These are phyloP conservation scores for Paracorniculantispora psalliotae DNA, from an alignment of 2,329 filamentous ascomycete genomes.

Conservation along the genomic window DNA sequence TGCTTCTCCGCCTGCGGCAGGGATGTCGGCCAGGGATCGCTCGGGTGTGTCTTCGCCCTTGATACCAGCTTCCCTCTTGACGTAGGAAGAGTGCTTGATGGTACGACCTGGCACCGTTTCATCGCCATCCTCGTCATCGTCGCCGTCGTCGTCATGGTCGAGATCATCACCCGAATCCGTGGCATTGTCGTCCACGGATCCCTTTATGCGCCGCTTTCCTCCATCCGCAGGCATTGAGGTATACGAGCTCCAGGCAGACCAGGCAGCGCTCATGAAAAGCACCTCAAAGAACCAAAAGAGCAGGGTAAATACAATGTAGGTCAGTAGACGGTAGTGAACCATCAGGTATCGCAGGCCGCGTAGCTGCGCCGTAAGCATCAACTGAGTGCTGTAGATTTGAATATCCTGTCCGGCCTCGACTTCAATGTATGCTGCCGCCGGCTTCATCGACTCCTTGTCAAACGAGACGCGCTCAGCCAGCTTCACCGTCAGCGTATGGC, in stretches of 20 bases:
- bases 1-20: slow-evolving; percentile 35
- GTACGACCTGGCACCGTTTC: slow-evolving; percentile 31
- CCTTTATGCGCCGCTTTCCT: slow-evolving; percentile 12
- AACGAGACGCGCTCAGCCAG: slow-evolving; percentile 75
- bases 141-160: slow-evolving; percentile 26
- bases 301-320: slow-evolving; percentile 62
- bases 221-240: slow-evolving; percentile 16
- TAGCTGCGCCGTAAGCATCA: slow-evolving; percentile 70
- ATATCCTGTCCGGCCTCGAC: slow-evolving; percentile 64
- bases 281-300: slow-evolving; percentile 77
- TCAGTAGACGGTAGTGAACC: slow-evolving; percentile 72
- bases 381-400: slow-evolving; percentile 67
- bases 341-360: slow-evolving; percentile 77
- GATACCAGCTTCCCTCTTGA: slow-evolving; percentile 30
- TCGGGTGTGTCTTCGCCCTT: slow-evolving; percentile 19
- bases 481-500: slow-evolving; percentile 56
- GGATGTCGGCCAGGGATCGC: slow-evolving; percentile 29
- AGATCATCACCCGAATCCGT: slow-evolving; percentile 13
- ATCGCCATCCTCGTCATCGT: slow-evolving; percentile 34
- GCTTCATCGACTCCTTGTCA: slow-evolving; percentile 32
- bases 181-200: slow-evolving; percentile 14
- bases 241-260: slow-evolving; percentile 49
- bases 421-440: slow-evolving; percentile 52
- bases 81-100: slow-evolving; percentile 22
- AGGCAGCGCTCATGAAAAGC: slow-evolving; percentile 59